phyloP scores from a whole-genome alignment of 768 basidiomycete genomes.

The Russula compacta region DNA sequence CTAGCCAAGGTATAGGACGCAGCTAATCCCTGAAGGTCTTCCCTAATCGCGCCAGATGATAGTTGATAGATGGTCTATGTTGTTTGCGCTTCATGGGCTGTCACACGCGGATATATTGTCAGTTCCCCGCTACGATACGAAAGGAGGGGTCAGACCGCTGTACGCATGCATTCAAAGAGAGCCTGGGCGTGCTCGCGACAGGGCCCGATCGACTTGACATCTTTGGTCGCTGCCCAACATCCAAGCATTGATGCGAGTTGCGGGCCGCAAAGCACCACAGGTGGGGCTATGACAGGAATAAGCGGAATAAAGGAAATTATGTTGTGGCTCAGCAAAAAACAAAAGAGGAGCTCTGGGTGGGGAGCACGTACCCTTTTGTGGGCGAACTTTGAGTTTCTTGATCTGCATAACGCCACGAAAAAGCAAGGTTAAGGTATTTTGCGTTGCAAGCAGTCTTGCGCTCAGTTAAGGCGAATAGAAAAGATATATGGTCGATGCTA shows the following conservation, averaged over 20 bases:
- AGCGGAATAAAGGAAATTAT: slow-evolving; percentile 33
- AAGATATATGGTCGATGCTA: too few relatives aligned
- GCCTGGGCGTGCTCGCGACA: slow-evolving; percentile 54
- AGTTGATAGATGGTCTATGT: slow-evolving; percentile 78
- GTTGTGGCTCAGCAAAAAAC: slow-evolving; percentile 2
- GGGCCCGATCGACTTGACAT: slow-evolving; percentile 42
- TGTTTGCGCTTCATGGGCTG: slow-evolving; percentile 62
- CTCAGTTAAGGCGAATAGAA: neutral
- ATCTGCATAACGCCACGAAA: slow-evolving; percentile 39
- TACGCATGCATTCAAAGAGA: slow-evolving; percentile 78
- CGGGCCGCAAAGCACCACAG: slow-evolving; percentile 44
- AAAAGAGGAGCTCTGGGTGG: neutral
- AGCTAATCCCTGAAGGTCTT: slow-evolving; percentile 48
- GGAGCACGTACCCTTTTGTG: slow-evolving; percentile 51
- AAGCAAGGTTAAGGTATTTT: neutral
- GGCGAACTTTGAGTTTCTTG: slow-evolving; percentile 71
- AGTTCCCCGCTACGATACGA: neutral
- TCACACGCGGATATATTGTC: neutral
- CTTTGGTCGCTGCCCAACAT: slow-evolving; percentile 74
- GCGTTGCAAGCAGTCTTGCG: neutral
- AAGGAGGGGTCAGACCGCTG: slow-evolving; percentile 47
- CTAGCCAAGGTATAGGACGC: neutral
- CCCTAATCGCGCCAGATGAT: slow-evolving; percentile 73
- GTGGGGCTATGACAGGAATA: slow-evolving; percentile 30
- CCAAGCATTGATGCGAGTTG: slow-evolving; percentile 74